Conservation (phyloP, 768 basidiomycete genomes). For the Boletellus ananas region DNA sequence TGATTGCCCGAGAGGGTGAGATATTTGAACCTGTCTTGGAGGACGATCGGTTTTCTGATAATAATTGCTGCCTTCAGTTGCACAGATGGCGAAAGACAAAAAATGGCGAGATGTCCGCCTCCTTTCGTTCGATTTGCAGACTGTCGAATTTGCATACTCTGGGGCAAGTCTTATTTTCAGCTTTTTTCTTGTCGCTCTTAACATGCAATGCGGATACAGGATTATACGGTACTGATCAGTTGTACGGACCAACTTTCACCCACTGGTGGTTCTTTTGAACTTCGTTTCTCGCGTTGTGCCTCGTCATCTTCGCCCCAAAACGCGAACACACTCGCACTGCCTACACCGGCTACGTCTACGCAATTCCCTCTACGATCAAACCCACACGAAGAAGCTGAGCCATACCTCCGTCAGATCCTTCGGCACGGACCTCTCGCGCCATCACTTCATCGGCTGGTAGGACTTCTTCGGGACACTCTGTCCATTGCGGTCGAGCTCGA, state of each 20-base stretch:
- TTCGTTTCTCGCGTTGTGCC: slow-evolving; percentile 60
- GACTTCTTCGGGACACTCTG: slow-evolving; percentile 69
- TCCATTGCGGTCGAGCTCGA: slow-evolving; percentile 75
- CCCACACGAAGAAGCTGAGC: slow-evolving; percentile 78
- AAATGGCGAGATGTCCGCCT: slow-evolving; percentile 75
- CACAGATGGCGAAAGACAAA: slow-evolving; percentile 72
- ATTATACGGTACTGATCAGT: slow-evolving; percentile 73
- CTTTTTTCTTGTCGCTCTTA: background rate
- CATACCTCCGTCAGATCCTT: slow-evolving; percentile 67
- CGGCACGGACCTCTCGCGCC: slow-evolving; percentile 63
- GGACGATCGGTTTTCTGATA: background rate
- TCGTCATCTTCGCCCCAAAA: slow-evolving; percentile 8
- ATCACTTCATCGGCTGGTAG: slow-evolving; percentile 64
- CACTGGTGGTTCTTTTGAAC: slow-evolving; percentile 66
- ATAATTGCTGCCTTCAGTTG: slow-evolving; percentile 45
- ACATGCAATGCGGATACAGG: slow-evolving; percentile 35
- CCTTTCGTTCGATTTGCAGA: slow-evolving; percentile 87
- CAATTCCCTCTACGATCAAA: slow-evolving; percentile 37
- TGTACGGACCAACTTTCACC: slow-evolving; percentile 73
- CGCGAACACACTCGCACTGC: slow-evolving; percentile 21
- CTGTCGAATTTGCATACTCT: slow-evolving; percentile 85
- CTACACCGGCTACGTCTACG: slow-evolving; percentile 32
- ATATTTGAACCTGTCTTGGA: background rate
- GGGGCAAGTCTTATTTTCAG: slow-evolving; percentile 35
- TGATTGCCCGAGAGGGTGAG: slow-evolving; percentile 84